phyloP scores from a whole-genome alignment of 2,329 filamentous ascomycete species.

The Trichoderma oligosporum region DNA sequence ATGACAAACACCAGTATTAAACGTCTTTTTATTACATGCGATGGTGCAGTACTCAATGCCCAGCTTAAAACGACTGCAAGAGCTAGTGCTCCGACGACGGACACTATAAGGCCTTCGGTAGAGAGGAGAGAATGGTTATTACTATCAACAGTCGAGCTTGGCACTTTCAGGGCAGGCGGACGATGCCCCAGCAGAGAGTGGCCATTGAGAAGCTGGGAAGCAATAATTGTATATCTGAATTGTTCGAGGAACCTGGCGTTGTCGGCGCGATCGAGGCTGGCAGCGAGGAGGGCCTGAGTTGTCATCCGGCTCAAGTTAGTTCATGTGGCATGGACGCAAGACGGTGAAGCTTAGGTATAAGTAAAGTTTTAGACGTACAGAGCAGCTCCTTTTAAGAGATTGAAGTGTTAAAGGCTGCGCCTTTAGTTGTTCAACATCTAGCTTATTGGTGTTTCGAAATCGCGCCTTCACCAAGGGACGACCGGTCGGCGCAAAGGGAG shows the following conservation, averaged over 20 bases:
- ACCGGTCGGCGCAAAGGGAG: constrained; percentile 54
- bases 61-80: constrained; percentile 72
- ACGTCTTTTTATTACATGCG: constrained; percentile 54
- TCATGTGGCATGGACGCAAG: background rate
- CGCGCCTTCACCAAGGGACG: constrained; percentile 51
- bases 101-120: constrained; percentile 48
- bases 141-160: constrained; percentile 15
- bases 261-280: constrained; percentile 69
- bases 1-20: constrained; percentile 46
- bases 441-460: constrained; percentile 43
- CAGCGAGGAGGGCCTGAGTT: constrained; percentile 63
- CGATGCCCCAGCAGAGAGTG: constrained; percentile 49
- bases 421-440: background rate
- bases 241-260: constrained; percentile 85
- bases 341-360: background rate
- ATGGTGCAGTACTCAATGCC: constrained; percentile 52
- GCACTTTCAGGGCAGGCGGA: constrained; percentile 24
- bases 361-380: constrained; percentile 38
- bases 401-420: constrained; percentile 36
- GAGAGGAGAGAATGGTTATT: constrained; percentile 35
- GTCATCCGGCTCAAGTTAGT: background rate
- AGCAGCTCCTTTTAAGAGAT: constrained; percentile 48
- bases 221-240: constrained; percentile 89
- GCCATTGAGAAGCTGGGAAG: constrained; percentile 80
- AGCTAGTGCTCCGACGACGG: constrained; percentile 50